phyloP scores from a whole-genome alignment of 148 eudicot genomes.

The Cornus kousa region DNA sequence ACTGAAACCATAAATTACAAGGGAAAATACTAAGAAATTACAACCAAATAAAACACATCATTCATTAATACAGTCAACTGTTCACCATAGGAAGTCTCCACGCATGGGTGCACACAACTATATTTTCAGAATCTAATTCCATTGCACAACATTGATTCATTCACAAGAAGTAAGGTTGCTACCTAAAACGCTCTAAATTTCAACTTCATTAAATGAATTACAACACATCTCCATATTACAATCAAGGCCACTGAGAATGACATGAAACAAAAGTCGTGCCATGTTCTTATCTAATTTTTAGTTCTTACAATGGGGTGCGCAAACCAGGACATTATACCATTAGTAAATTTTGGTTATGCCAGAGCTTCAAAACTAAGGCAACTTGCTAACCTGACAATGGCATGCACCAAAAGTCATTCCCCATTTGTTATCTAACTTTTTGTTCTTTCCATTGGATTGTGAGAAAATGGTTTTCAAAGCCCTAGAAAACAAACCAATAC shows the following conservation, averaged over 20 bases:
- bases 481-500: neutral
- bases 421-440: neutral
- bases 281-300: too few species aligned
- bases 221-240: neutral
- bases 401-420: neutral
- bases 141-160: neutral
- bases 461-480: neutral
- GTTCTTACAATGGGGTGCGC: neutral
- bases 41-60: neutral
- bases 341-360: neutral
- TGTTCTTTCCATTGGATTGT: neutral
- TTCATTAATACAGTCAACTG: neutral
- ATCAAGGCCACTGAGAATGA: neutral
- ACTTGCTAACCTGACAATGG: neutral
- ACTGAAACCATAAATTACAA: neutral
- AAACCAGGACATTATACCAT: neutral
- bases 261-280: neutral
- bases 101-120: neutral
- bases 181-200: neutral
- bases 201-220: neutral
- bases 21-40: neutral
- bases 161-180: neutral
- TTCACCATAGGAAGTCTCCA: neutral
- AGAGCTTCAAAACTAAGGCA: neutral
- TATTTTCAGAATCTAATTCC: neutral